Evolutionary conservation across 1,284 basidiomycete species (phyloP).

Genomic region (Pterulicium gracile): DNA sequence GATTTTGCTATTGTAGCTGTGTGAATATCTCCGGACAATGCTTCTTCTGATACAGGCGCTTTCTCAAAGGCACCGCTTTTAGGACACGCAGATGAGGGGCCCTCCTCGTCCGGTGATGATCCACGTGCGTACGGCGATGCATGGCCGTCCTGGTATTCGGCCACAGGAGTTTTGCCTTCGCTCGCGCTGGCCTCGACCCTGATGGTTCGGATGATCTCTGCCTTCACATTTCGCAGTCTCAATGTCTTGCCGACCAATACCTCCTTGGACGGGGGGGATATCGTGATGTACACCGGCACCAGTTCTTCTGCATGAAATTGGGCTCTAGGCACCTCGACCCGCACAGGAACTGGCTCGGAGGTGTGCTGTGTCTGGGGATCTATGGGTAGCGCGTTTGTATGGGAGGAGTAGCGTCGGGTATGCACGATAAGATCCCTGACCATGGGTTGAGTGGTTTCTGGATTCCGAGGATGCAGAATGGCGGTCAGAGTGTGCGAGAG

Average conservation of each 20-base stretch:
- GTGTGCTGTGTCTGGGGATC: constrained; percentile 48
- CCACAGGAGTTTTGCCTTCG: too few relatives aligned
- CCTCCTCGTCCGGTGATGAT: neutral
- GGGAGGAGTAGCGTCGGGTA: constrained; percentile 62
- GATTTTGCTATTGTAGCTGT: constrained; percentile 55
- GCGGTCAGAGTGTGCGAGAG: constrained; percentile 58
- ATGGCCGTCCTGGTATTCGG: too few relatives aligned
- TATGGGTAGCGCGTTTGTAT: constrained; percentile 38
- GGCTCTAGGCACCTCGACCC: constrained; percentile 60
- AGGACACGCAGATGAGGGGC: neutral
- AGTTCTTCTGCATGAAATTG: constrained; percentile 58
- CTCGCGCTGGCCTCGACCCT: constrained; percentile 32
- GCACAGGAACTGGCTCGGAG: constrained; percentile 50
- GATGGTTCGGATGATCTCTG: constrained; percentile 57
- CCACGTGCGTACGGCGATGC: too few relatives aligned
- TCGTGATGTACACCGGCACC: constrained; percentile 66
- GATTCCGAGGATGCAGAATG: constrained; percentile 42
- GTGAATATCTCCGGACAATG: too few relatives aligned
- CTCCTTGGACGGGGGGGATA: constrained; percentile 56
- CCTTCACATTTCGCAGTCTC: constrained; percentile 61
- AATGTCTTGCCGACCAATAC: constrained; percentile 56
- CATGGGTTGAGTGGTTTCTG: constrained; percentile 23
- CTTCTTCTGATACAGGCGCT: constrained; percentile 29
- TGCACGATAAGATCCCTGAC: constrained; percentile 54
- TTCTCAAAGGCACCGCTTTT: constrained; percentile 14